phyloP scores from a whole-genome alignment of 2,329 filamentous ascomycete genomes.

The Venturia carpophila region DNA sequence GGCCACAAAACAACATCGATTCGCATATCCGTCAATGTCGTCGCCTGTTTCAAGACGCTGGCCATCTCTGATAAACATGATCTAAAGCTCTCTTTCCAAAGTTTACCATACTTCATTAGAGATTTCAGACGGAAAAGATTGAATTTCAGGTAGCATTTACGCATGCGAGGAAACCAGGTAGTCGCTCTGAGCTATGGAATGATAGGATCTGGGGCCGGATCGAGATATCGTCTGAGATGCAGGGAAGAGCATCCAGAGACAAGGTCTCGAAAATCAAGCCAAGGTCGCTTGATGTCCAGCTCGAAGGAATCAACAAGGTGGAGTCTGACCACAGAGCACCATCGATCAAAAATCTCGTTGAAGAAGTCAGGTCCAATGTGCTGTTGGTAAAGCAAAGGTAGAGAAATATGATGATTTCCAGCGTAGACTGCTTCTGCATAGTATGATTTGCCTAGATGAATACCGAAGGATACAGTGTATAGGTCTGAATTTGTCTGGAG shows the following conservation, averaged over 20 bases:
- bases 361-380: not conserved
- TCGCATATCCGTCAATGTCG: not conserved
- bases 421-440: not conserved
- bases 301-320: conserved; percentile 11
- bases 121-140: conserved; percentile 7
- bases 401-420: not conserved
- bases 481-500: not conserved
- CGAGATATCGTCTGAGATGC: not conserved
- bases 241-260: not conserved
- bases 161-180: conserved; percentile 14
- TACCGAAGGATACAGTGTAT: not conserved
- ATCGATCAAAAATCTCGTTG: conserved; percentile 6
- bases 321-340: not conserved
- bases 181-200: not conserved
- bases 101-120: not conserved
- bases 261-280: not conserved
- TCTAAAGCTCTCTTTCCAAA: not conserved
- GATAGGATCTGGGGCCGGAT: not conserved
- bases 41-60: not conserved
- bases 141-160: not conserved
- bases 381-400: not conserved
- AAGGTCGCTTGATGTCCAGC: conserved; percentile 6
- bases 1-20: conserved; percentile 12
- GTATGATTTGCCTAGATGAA: not conserved
- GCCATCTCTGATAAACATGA: not conserved